Evolutionary conservation across 2,329 filamentous ascomycete genomes (phyloP), one percentile per base, ranked within the genome.

Genomic region (Magnaporthiopsis poae): DNA sequence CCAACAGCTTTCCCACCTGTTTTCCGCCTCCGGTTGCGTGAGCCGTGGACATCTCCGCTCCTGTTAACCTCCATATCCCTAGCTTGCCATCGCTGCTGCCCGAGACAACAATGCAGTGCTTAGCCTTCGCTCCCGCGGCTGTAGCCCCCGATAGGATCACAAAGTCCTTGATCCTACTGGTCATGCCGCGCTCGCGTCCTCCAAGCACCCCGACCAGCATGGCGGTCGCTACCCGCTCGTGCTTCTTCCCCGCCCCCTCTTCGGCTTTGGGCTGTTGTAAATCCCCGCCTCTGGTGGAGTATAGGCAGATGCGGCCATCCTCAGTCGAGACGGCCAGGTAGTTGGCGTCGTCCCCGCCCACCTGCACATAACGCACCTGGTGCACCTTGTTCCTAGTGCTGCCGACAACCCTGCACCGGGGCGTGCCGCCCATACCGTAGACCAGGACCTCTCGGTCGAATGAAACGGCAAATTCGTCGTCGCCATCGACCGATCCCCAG

Each of bases 121-220:
- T 72, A 75, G 82, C 82, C 68, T 74, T 79, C 72, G 72, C 77
- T 71, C 77, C 72, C 67, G 77, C 70, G 69, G 79, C 75, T 29
- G 75, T 73, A 60, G 75, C 72, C 59, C 78, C 75, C 64, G 77
- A 76, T 63, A 95, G 72, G 46, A 92, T 78, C 68, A 87, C 84
- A 76, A 98, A 97, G 74, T 96, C 93, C 79, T 98, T 99, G 76
- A 98, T 88, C 65, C 95, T 87, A 13, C 86, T 84, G 2, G 79
- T 78, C 64, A 95, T 83, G 0, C 88, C 89, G 1, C 82, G 83
- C 36, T 85, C 82, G 70, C 85, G 86, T 15, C 93, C 93, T 60
- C 93, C 94, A 13, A 98, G 75, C 71, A 93, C 86, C n/a, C 87
- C 91, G 15, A 95, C 74, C 25, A 90, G 81, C 72, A 86, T 85